These are phyloP conservation scores for Stipa capillata DNA, from an alignment of 176 grass and related monocot species.

Conservation along the genomic window DNA sequence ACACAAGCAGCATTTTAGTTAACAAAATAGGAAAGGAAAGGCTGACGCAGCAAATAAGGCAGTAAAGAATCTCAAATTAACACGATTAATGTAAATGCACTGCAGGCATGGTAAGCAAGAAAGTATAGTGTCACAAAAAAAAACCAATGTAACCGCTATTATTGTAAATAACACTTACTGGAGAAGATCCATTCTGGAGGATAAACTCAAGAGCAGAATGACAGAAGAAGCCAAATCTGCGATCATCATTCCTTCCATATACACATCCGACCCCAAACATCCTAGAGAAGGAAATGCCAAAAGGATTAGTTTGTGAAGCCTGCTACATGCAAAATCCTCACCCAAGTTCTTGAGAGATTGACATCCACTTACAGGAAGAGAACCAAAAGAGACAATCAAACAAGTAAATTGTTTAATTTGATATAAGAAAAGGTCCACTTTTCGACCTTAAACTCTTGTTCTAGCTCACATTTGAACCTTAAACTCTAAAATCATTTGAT, in stretches of 20 bases:
- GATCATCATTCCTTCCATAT: slow-evolving; percentile 69
- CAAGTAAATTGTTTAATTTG: not conserved
- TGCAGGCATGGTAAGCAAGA: not conserved
- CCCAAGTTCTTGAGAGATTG: not conserved
- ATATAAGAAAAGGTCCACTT: no score
- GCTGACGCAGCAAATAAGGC: not conserved
- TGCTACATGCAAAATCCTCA: not conserved
- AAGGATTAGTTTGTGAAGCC: slow-evolving; percentile 3
- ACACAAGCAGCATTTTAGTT: not conserved
- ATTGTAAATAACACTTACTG: slow-evolving; percentile 37
- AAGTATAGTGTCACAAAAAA: not conserved
- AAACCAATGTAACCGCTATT: not conserved
- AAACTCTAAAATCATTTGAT: no score
- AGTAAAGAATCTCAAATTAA: not conserved
- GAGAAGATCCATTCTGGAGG: slow-evolving; percentile 52
- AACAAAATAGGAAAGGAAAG: not conserved
- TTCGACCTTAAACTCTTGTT: no score
- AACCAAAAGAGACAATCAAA: not conserved
- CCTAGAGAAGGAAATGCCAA: slow-evolving; percentile 25
- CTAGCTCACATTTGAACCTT: no score
- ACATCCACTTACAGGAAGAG: not conserved
- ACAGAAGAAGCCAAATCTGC: slow-evolving; percentile 79
- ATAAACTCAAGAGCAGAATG: slow-evolving; percentile 93
- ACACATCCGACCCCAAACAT: slow-evolving; percentile 74
- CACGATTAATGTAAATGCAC: not conserved